Evolutionary conservation across 169 alveolate species (phyloP).

Genomic region (Cryptosporidium xiaoi): DNA sequence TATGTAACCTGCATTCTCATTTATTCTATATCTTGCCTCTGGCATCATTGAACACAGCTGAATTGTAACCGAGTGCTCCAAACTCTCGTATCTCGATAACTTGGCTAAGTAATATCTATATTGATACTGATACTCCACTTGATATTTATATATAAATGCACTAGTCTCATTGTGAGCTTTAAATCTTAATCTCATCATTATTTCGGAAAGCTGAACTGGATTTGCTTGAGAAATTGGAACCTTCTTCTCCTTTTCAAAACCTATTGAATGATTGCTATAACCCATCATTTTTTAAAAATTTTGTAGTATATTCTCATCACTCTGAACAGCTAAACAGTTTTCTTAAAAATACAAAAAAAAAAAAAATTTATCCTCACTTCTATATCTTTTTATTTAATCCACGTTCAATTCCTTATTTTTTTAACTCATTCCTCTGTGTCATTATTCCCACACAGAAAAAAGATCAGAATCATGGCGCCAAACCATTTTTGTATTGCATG

Average conservation of each 20-base stretch:
- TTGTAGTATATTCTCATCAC: too few relatives aligned
- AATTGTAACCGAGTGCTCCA: slow-evolving; percentile 22
- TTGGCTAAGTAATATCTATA: slow-evolving; percentile 51
- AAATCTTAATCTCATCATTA: slow-evolving; percentile 18
- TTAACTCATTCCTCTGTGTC: too few relatives aligned
- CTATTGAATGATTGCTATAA: slow-evolving; percentile 33
- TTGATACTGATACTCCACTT: slow-evolving; percentile 49
- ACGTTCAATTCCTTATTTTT: too few relatives aligned
- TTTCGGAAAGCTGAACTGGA: slow-evolving; percentile 50
- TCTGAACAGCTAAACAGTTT: too few relatives aligned
- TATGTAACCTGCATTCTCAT: slow-evolving; percentile 2
- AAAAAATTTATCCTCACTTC: too few relatives aligned
- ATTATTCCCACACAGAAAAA: too few relatives aligned
- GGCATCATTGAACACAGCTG: slow-evolving; percentile 40
- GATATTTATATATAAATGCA: slow-evolving; percentile 22
- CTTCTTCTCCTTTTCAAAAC: slow-evolving; percentile 2
- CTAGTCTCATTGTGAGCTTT: slow-evolving; percentile 31
- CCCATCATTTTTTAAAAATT: neutral
- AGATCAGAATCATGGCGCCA: too few relatives aligned
- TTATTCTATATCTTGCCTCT: slow-evolving; percentile 32
- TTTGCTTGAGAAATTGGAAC: slow-evolving; percentile 56
- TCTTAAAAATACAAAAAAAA: too few relatives aligned
- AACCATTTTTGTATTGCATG: too few relatives aligned
- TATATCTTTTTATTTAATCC: too few relatives aligned
- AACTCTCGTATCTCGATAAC: slow-evolving; percentile 30